Evolutionary conservation across 2,329 filamentous ascomycete genomes (phyloP), one percentile per base, ranked within the genome.

Genomic region (Helminthosporium solani): DNA sequence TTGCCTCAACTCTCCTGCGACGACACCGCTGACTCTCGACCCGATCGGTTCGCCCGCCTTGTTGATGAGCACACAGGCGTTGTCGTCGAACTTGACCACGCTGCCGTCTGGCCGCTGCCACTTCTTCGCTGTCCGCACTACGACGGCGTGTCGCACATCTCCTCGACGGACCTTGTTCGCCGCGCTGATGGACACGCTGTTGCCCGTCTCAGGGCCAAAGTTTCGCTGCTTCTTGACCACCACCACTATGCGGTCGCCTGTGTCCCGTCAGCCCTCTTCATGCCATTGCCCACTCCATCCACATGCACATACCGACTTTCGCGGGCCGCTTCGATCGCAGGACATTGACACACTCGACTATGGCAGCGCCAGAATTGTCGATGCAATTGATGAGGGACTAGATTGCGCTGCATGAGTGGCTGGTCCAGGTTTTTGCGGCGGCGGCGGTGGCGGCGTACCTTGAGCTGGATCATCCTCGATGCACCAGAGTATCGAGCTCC

Each of bases 381-480:
- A 99, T 97, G 85, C 94, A 97, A 76, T 94, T 96, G 64, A 99
- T 83, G 83, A 99, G 90, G 70, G 91, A 88, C 94, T 77, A 72
- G 55, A 75, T 51, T 51, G 47, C 33, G 47, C 35, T 54, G 58
- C 89, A 96, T 97, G 53, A 66, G 66, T 51, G 53, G 40, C 47
- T 47, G 39, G 47, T 52, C 44, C 47, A 40, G 27, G n/a, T 27
- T 35, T 31, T 25, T 12, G n/a, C 33, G 16, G 3, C 6, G 19
- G 28, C 12, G 20, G 20, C 16, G 18, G 18, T 9, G 8, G n/a
- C 25, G 42, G 30, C 62, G 44, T 60, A 69, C 67, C 66, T 70
- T 70, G 40, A 70, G 57, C 55, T 70, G 67, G 49, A 70, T 70
- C 67, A 70, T 70, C 27, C 47, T 33, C 41, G n/a, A 16, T 30